Conservation (phyloP, 2,329 filamentous ascomycete species). For the Aspergillus latus region DNA sequence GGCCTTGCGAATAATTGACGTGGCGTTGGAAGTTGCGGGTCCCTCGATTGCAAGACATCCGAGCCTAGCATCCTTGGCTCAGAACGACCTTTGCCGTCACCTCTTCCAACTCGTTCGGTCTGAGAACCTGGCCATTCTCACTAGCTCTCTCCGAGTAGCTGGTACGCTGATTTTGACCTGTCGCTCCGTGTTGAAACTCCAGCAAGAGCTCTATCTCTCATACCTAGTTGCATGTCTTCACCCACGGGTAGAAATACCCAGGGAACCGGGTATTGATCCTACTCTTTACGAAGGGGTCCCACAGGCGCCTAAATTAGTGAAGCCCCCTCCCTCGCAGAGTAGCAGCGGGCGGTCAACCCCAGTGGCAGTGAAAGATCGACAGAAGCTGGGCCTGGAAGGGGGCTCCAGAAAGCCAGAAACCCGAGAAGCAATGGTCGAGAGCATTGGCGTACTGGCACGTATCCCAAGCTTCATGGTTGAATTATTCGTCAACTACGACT, state of each 20-base stretch:
- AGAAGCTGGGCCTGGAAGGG: slow-evolving; percentile 88
- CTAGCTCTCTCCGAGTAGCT: slow-evolving; percentile 88
- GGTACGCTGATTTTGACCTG: slow-evolving; percentile 90
- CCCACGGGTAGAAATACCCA: slow-evolving; percentile 88
- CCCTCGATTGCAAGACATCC: slow-evolving; percentile 93
- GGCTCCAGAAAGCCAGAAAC: slow-evolving; percentile 91
- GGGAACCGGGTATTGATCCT: slow-evolving; percentile 85
- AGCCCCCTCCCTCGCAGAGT: slow-evolving; percentile 70
- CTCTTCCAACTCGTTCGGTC: slow-evolving; percentile 95
- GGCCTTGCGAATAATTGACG: slow-evolving; percentile 94
- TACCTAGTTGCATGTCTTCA: slow-evolving; percentile 94
- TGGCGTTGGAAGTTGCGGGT: slow-evolving; percentile 92
- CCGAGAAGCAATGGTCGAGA: slow-evolving; percentile 97
- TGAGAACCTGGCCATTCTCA: slow-evolving; percentile 92
- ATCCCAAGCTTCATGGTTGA: slow-evolving; percentile 96
- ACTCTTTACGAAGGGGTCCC: slow-evolving; percentile 90
- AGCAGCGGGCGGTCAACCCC: slow-evolving; percentile 84
- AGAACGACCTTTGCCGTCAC: slow-evolving; percentile 89
- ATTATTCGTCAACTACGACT: slow-evolving; percentile 97
- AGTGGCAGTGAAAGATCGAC: slow-evolving; percentile 85
- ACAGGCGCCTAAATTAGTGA: slow-evolving; percentile 82
- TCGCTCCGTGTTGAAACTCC: slow-evolving; percentile 83
- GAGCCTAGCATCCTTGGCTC: slow-evolving; percentile 79
- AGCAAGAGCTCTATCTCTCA: slow-evolving; percentile 93
- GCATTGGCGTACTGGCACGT: slow-evolving; percentile 82